Base-by-base conservation (phyloP, 2,329 filamentous ascomycete genomes). In the Laburnicola sp. region DNA sequence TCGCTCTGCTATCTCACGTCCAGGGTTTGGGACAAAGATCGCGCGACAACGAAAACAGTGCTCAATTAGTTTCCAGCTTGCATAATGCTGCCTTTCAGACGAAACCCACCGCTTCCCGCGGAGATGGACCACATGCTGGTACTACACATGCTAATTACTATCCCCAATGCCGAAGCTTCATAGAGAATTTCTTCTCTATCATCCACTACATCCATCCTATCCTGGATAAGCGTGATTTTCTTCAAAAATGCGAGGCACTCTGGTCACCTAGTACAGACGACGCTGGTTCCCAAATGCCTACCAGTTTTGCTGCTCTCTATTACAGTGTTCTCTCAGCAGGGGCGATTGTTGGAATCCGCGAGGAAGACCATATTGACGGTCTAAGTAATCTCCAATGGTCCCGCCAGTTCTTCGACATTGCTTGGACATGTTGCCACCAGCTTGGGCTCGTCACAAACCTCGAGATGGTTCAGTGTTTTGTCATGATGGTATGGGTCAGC, bases 171-270 rank as follows among this genome's bases (percentile, higher is more conserved):
- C 74, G 76, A 50, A 59, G 71, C 1, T 79, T 80, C 30, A 65
- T 79, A 44, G 74, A 77, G 51, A 73, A 71, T 9, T 80, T 78
- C 63, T 80, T 80, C 47, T 73, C 76, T 9, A 78, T 75, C 30
- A 71, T 79, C 4, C 77, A 80, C 53, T 76, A 76, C 48, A 73
- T 80, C 9, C 76, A 79, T 32, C 77, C 77, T 0, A 71, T 80
- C 3, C 71, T 80, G 21, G 76, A 79, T 44, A 78, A 78, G 59
- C 69, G 74, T 6, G 63, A 68, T 21, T 80, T 80, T 31, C 57
- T 77, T 3, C 49, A 68, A 32, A 71, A 74, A 9, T 77, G 76
- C 46, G 74, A 79, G 50, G 63, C 73, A 21, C 60, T 78, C 0
- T 78, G 76, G 77, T 45, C 42, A 34, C 6, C 9, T 3, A 69